phyloP scores from a whole-genome alignment of 163 green algal genomes.

The Trebouxiophyceae sp. region DNA sequence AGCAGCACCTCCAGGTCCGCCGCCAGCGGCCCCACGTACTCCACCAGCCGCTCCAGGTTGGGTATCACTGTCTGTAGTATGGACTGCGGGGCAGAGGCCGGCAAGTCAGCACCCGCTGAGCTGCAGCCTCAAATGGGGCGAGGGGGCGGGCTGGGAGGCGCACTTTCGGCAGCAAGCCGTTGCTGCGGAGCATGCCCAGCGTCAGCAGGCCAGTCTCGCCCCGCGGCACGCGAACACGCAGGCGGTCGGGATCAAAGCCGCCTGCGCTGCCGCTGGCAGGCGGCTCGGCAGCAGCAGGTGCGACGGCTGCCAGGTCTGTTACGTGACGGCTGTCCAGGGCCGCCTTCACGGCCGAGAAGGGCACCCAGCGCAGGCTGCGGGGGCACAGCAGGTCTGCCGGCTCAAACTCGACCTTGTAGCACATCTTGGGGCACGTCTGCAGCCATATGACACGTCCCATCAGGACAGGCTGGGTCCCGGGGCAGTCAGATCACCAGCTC shows the following conservation, averaged over 20 bases:
- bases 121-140: no score
- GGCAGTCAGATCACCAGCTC: neutral
- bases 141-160: no score
- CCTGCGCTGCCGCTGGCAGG: no score
- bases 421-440: constrained; percentile 16
- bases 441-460: neutral
- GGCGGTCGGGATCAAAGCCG: no score
- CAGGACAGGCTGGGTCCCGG: neutral
- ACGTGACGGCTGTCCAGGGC: constrained; percentile 6
- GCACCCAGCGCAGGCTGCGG: constrained; percentile 16
- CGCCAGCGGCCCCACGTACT: no score
- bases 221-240: no score
- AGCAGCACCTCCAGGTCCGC: no score
- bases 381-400: constrained; percentile 88
- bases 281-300: neutral
- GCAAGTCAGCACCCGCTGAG: no score
- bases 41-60: no score
- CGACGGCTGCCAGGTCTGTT: neutral
- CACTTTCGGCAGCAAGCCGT: no score
- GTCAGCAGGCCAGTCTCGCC: neutral
- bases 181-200: no score
- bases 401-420: constrained; percentile 58
- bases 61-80: neutral
- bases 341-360: constrained; percentile 1
- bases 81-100: neutral